phyloP scores from a whole-genome alignment of 495 filamentous ascomycete species.

The Tuber magnatum region DNA sequence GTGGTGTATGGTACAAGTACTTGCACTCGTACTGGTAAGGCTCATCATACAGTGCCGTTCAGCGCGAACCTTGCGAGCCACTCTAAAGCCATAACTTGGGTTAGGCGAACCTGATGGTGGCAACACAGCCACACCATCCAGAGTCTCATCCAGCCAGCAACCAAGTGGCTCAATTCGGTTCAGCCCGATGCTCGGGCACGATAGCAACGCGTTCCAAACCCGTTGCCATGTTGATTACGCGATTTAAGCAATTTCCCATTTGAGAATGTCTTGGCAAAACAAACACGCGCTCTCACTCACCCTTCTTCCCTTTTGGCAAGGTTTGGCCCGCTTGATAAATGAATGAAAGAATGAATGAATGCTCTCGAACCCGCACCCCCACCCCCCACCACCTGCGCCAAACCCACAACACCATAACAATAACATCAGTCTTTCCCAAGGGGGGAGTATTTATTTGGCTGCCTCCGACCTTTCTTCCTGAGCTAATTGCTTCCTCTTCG shows the following conservation, averaged over 20 bases:
- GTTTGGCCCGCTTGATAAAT: neutral
- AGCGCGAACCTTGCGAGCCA: neutral
- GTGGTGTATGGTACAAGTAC: neutral
- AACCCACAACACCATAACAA: neutral
- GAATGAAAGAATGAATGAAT: neutral
- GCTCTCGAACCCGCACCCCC: neutral
- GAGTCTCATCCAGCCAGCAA: neutral
- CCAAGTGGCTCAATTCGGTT: neutral
- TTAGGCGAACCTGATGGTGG: neutral
- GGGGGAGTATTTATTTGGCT: neutral
- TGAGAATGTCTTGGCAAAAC: conserved; percentile 33
- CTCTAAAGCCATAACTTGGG: neutral
- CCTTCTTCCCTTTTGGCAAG: neutral
- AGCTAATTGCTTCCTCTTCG: neutral
- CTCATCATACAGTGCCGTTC: too few relatives aligned
- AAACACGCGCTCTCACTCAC: conserved; percentile 33
- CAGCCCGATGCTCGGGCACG: neutral
- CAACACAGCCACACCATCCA: neutral
- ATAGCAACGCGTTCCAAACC: conserved; percentile 26
- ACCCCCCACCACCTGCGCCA: neutral
- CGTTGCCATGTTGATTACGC: conserved; percentile 24
- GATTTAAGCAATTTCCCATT: conserved; percentile 30
- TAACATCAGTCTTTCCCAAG: neutral
- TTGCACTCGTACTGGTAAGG: too few relatives aligned
- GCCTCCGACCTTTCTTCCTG: neutral